phyloP scores from a whole-genome alignment of 139 green algal genomes.

The Chlamydomonas incerta region DNA sequence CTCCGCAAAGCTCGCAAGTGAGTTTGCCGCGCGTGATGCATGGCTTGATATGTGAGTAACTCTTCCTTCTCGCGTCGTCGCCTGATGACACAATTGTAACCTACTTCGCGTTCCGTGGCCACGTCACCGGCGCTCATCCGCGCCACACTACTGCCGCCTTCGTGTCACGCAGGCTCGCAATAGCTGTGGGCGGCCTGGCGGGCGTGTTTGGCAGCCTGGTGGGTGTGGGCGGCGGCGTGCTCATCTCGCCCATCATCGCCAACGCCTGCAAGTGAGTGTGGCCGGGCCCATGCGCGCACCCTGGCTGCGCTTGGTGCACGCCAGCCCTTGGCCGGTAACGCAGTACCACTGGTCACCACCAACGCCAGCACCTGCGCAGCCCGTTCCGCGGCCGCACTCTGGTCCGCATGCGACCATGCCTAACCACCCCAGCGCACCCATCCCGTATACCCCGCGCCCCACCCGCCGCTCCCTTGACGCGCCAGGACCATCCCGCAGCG shows the following conservation, averaged over 20 bases:
- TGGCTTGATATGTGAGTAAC: too few relatives aligned
- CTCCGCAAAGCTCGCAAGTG: too few relatives aligned
- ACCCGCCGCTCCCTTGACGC: not conserved
- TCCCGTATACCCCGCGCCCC: too few relatives aligned
- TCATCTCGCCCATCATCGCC: constrained; percentile 81
- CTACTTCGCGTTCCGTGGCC: not conserved
- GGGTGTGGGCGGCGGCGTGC: constrained; percentile 83
- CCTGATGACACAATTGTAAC: not conserved
- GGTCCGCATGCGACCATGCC: not conserved
- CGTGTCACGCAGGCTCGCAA: constrained; percentile 53
- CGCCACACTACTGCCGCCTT: not conserved
- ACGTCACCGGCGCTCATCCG: not conserved
- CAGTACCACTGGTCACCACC: too few relatives aligned
- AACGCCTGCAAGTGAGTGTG: constrained; percentile 69
- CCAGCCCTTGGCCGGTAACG: too few relatives aligned
- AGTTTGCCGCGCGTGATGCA: too few relatives aligned
- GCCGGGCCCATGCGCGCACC: too few relatives aligned
- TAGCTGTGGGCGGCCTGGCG: constrained; percentile 58
- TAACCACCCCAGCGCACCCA: too few relatives aligned
- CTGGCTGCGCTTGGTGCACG: too few relatives aligned
- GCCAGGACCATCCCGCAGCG: constrained; percentile 59
- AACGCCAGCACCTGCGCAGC: too few relatives aligned
- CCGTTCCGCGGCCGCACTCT: too few relatives aligned
- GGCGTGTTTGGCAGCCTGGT: constrained; percentile 84
- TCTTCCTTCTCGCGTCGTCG: too few relatives aligned